These are phyloP conservation scores for Suhomyces kilbournensis DNA, from an alignment of 805 yeast genomes.

Conservation along the genomic window DNA sequence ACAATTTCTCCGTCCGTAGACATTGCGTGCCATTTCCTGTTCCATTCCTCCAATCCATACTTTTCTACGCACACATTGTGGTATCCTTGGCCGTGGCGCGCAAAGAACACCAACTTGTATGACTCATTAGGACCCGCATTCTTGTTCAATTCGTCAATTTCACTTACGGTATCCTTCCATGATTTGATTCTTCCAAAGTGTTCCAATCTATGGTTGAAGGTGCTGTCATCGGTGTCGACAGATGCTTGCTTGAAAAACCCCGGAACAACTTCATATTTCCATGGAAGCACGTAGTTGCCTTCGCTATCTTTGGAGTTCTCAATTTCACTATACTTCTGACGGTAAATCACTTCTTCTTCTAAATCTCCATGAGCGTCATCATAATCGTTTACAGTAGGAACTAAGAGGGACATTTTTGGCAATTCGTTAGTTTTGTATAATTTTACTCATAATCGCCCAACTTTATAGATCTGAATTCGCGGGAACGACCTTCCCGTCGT, in stretches of 20 bases:
- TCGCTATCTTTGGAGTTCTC: conserved; percentile 19
- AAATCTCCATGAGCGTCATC: conserved; percentile 25
- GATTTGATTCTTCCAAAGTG: conserved; percentile 43
- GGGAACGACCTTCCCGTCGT: neutral
- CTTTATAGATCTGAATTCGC: neutral
- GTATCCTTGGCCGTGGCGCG: conserved; percentile 70
- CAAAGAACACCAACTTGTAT: conserved; percentile 51
- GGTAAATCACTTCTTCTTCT: conserved; percentile 17
- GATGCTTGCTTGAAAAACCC: conserved; percentile 53
- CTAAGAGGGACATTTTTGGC: conserved; percentile 17
- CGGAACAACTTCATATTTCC: conserved; percentile 47
- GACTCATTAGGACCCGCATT: conserved; percentile 32
- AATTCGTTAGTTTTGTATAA: neutral
- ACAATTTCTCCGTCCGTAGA: conserved; percentile 52
- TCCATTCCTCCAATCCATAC: conserved; percentile 60
- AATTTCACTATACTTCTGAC: conserved; percentile 6
- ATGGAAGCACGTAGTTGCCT: conserved; percentile 30
- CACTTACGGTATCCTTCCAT: conserved; percentile 38
- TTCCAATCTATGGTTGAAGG: conserved; percentile 41
- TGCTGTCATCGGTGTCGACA: conserved; percentile 41
- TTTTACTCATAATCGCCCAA: neutral
- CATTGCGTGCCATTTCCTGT: conserved; percentile 48
- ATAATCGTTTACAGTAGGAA: conserved; percentile 24
- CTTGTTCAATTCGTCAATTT: conserved; percentile 34
- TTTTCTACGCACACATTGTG: conserved; percentile 56